Percentiles rank a stretch among this genome's conserved stretches.
Evolutionary conservation across 768 basidiomycete species (phyloP).

Genomic region (Tylopilus vinaceipallidus): DNA sequence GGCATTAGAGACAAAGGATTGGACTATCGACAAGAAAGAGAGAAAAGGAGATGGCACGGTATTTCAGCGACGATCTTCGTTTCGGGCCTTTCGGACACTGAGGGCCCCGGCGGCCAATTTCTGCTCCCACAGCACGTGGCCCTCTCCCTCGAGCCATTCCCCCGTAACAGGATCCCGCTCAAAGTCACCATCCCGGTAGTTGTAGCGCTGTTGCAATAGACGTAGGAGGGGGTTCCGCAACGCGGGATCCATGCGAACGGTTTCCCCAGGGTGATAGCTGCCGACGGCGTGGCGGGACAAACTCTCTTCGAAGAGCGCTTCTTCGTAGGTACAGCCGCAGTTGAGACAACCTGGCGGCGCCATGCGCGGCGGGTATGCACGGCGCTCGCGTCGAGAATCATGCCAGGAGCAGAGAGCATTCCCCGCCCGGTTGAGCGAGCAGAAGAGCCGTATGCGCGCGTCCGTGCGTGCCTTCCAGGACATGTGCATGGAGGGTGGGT

Average conservation of each 20-base stretch:
- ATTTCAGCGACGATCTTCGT: conserved; percentile 40
- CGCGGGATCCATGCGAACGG: conserved; percentile 86
- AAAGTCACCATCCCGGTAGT: conserved; percentile 84
- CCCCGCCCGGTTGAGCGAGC: conserved; percentile 82
- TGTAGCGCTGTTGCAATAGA: conserved; percentile 69
- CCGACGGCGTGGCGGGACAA: conserved; percentile 77
- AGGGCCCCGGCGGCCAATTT: conserved; percentile 42
- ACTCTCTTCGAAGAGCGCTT: conserved; percentile 86
- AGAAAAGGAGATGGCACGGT: neutral
- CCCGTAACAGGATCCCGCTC: conserved; percentile 65
- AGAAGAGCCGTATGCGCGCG: conserved; percentile 66
- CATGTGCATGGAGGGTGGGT: conserved; percentile 44
- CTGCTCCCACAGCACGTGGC: conserved; percentile 60
- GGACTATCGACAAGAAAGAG: neutral
- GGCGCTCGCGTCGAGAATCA: conserved; percentile 81
- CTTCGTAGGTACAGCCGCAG: conserved; percentile 82
- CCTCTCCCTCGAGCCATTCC: conserved; percentile 68
- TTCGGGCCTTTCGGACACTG: conserved; percentile 34
- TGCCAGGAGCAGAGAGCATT: conserved; percentile 91
- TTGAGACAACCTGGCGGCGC: conserved; percentile 78
- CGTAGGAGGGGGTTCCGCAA: conserved; percentile 76
- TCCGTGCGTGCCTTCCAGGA: conserved; percentile 76
- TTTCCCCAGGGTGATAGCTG: conserved; percentile 81
- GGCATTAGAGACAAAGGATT: conserved; percentile 9
- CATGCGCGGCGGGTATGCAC: conserved; percentile 73